These are phyloP conservation scores for Metarhizium rileyi DNA, from an alignment of 2,329 filamentous ascomycete genomes.

Conservation along the genomic window DNA sequence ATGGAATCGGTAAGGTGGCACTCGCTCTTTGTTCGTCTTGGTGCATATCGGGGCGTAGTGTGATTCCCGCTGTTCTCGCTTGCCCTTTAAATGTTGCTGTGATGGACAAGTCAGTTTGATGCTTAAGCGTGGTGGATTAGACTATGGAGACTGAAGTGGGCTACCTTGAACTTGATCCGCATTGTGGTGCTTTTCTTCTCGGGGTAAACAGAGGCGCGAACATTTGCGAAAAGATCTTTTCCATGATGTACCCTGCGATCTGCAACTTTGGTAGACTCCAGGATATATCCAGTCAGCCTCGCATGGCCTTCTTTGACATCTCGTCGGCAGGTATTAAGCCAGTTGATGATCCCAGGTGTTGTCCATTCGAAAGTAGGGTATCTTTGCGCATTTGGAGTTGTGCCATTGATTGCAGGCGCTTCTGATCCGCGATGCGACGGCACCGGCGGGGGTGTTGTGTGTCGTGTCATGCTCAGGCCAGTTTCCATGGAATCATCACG, in stretches of 20 bases:
- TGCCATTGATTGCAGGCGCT: conserved; percentile 6
- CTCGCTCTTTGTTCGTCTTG: conserved; percentile 39
- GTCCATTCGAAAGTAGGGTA: conserved; percentile 28
- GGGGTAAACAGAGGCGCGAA: conserved; percentile 27
- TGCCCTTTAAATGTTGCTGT: conserved; percentile 34
- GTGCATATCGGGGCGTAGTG: conserved; percentile 34
- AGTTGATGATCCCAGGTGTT: conserved; percentile 30
- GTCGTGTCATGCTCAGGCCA: conserved; percentile 1
- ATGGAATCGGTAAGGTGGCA: conserved; percentile 49
- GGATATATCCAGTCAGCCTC: conserved; percentile 32
- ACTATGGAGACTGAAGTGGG: neutral
- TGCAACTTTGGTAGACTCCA: conserved; percentile 33
- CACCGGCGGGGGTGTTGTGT: conserved; percentile 14
- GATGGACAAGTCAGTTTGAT: neutral
- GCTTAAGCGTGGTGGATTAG: neutral
- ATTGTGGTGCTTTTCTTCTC: conserved; percentile 31
- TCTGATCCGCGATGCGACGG: neutral
- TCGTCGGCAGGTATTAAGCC: conserved; percentile 28
- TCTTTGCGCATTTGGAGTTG: conserved; percentile 14
- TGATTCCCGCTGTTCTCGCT: conserved; percentile 34
- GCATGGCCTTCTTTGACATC: conserved; percentile 37
- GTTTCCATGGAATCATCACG: neutral
- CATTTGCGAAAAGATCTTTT: conserved; percentile 37
- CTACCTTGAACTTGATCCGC: conserved; percentile 42
- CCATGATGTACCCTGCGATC: conserved; percentile 31